A percentile compares a stretch with the other conserved stretches of the same genome.
These are phyloP conservation scores for Pleurotus tuber-regium DNA, from an alignment of 768 basidiomycete species.

Conservation along the genomic window DNA sequence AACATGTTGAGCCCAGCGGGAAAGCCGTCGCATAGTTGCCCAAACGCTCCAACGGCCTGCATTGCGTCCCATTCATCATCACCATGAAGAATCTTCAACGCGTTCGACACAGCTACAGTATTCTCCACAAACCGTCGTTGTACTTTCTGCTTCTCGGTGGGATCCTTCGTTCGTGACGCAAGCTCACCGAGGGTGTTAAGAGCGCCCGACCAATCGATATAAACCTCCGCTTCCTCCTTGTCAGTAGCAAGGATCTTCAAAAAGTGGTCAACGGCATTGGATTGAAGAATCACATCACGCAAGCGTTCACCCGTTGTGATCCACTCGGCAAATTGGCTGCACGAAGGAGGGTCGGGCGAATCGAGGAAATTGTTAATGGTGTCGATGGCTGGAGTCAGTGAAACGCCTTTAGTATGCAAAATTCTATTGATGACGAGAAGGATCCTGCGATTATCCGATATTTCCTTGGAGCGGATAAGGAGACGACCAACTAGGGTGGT, in stretches of 20 bases:
- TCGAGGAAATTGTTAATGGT: neutral
- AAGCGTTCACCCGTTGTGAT: neutral
- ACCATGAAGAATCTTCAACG: neutral
- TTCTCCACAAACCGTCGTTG: neutral
- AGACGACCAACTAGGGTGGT: neutral
- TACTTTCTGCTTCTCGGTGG: neutral
- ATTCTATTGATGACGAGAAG: constrained; percentile 1
- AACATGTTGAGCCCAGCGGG: constrained; percentile 12
- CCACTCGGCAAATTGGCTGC: constrained; percentile 1
- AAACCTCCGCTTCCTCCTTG: neutral
- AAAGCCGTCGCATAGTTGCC: constrained; percentile 12
- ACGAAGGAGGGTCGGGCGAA: constrained; percentile 1
- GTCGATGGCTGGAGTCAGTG: neutral
- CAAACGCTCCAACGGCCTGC: neutral
- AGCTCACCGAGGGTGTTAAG: neutral
- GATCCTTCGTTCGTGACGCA: neutral
- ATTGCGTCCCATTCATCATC: constrained; percentile 8
- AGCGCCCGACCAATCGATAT: neutral
- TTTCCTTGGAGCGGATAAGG: neutral
- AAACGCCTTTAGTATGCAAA: neutral
- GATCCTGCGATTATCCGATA: neutral
- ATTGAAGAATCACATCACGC: constrained; percentile 1
- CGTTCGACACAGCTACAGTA: neutral
- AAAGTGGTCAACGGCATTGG: neutral
- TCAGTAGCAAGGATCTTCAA: neutral